Conservation (phyloP, 148 eudicot genomes). For the Fallopia convolvulus region DNA sequence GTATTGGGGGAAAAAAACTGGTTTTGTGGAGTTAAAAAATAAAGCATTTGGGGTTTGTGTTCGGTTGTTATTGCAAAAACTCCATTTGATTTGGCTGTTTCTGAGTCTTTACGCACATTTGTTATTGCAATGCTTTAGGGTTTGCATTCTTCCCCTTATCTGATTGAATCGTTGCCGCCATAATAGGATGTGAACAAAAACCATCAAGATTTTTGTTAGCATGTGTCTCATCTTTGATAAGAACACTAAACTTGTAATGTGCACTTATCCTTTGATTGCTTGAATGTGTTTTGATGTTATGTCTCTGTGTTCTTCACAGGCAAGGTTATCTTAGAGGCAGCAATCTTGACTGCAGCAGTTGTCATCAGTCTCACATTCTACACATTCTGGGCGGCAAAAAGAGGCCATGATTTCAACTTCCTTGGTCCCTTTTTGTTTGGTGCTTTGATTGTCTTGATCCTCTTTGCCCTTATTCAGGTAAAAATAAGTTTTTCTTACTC, state of each 20-base stretch:
- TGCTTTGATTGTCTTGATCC: constrained; percentile 35
- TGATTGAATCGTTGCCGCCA: not conserved
- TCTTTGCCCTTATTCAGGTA: constrained; percentile 64
- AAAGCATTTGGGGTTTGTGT: not conserved
- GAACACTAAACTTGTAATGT: too few species aligned
- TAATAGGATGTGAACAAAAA: not conserved
- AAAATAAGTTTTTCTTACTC: not conserved
- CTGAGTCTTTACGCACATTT: not conserved
- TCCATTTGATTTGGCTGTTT: not conserved
- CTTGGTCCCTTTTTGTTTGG: constrained; percentile 66
- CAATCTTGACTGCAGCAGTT: constrained; percentile 56
- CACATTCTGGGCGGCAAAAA: constrained; percentile 85
- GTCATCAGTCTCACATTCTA: constrained; percentile 63
- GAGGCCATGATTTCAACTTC: constrained; percentile 73
- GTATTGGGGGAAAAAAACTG: too few species aligned
- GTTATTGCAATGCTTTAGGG: not conserved
- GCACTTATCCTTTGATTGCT: not conserved
- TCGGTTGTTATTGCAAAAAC: not conserved
- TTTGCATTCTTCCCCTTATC: not conserved
- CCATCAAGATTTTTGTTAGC: not conserved
- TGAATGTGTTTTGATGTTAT: not conserved
- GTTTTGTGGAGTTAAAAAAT: too few species aligned
- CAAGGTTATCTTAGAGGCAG: constrained; percentile 61
- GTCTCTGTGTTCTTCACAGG: constrained; percentile 25
- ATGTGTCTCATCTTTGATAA: not conserved